phyloP scores from a whole-genome alignment of 805 yeast genomes.

The Saccharomycopsis sp. region DNA sequence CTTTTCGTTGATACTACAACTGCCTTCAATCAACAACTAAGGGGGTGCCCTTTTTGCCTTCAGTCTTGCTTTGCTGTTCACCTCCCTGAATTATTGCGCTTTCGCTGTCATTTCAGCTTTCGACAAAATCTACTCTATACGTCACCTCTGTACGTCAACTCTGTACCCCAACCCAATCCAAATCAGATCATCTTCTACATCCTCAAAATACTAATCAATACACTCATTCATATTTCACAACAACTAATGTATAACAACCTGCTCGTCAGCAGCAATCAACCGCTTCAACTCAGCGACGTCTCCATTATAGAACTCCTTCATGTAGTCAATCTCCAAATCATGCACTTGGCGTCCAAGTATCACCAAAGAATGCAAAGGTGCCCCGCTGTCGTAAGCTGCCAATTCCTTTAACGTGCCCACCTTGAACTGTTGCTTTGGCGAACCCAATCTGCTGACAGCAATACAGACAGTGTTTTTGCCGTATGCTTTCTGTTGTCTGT shows the following conservation, averaged over 20 bases:
- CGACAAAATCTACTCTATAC: too few species aligned
- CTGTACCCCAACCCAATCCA: too few species aligned
- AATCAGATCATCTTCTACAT: neutral
- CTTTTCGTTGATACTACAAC: too few species aligned
- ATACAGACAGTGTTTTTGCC: slow-evolving; percentile 87
- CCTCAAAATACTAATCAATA: neutral
- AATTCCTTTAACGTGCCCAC: slow-evolving; percentile 79
- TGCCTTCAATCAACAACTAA: too few species aligned
- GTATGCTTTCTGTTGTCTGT: slow-evolving; percentile 69
- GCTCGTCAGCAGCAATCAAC: neutral
- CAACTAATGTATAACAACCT: neutral
- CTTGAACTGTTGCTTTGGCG: slow-evolving; percentile 73
- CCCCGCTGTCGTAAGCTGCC: slow-evolving; percentile 83
- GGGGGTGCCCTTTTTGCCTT: too few species aligned
- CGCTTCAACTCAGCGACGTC: slow-evolving; percentile 35
- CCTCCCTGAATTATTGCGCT: too few species aligned
- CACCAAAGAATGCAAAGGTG: slow-evolving; percentile 86
- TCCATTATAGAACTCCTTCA: slow-evolving; percentile 68
- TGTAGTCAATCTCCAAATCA: slow-evolving; percentile 82
- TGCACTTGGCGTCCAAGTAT: slow-evolving; percentile 91
- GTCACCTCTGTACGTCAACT: too few species aligned
- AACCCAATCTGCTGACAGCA: slow-evolving; percentile 86
- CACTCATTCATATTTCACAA: neutral
- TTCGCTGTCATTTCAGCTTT: too few species aligned
- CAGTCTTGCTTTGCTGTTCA: too few species aligned